These are phyloP conservation scores for Magnolia officinalis DNA, from an alignment of 164 flowering plant species.

Conservation along the genomic window DNA sequence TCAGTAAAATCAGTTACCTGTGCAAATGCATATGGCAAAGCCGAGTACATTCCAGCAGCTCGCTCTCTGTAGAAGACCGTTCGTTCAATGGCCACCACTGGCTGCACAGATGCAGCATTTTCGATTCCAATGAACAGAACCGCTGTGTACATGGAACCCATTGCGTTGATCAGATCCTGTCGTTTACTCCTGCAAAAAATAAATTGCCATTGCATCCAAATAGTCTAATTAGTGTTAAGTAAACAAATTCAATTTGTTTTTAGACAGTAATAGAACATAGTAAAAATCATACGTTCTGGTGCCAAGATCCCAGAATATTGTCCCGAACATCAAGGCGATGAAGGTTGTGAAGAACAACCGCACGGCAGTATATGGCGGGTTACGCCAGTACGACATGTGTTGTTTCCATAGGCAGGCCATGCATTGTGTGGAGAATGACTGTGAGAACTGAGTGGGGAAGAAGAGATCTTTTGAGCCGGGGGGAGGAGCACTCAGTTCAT, in stretches of 20 bases:
- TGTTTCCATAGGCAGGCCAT: conserved; percentile 56
- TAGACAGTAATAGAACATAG: neutral
- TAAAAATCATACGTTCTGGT: conserved; percentile 19
- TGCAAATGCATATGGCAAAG: conserved; percentile 34
- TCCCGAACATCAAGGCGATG: conserved; percentile 43
- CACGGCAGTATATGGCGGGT: conserved; percentile 46
- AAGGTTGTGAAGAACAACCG: conserved; percentile 40
- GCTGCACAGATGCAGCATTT: conserved; percentile 29
- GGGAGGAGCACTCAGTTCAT: conserved; percentile 34
- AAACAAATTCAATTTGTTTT: neutral
- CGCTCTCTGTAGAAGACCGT: conserved; percentile 36
- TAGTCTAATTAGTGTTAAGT: neutral
- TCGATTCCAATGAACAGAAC: conserved; percentile 24
- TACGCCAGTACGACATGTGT: conserved; percentile 45
- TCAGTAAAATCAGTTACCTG: conserved; percentile 18
- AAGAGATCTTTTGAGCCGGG: conserved; percentile 36
- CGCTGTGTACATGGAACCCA: conserved; percentile 32
- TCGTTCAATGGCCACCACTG: conserved; percentile 32
- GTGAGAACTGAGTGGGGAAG: conserved; percentile 39
- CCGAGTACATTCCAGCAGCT: conserved; percentile 42
- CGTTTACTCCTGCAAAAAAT: conserved; percentile 10
- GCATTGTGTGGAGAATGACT: conserved; percentile 41
- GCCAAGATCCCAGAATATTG: conserved; percentile 43
- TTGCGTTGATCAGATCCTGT: conserved; percentile 25
- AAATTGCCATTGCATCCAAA: neutral